Conservation (phyloP, 2,329 filamentous ascomycete species). For the Peltaster fructicola region DNA sequence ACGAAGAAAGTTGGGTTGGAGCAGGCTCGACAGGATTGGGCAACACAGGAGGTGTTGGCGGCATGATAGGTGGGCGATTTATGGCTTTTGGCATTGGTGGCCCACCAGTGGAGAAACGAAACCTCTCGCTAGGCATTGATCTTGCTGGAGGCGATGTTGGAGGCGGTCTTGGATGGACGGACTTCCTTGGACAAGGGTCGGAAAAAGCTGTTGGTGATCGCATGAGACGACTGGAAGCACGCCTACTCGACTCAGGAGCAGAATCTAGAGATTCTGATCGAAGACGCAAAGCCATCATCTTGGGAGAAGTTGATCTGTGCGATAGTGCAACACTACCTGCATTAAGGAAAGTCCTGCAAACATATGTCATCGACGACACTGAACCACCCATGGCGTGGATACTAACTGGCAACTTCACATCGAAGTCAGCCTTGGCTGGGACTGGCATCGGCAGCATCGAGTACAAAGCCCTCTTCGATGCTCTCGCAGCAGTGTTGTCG, state of each 20-base stretch:
- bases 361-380: constrained; percentile 51
- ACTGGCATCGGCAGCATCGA: constrained; percentile 68
- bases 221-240: constrained; percentile 66
- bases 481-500: constrained; percentile 60
- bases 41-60: constrained; percentile 66
- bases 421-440: constrained; percentile 40
- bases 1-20: constrained; percentile 75
- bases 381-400: constrained; percentile 55
- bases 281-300: constrained; percentile 44
- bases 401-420: constrained; percentile 68
- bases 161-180: constrained; percentile 89
- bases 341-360: constrained; percentile 56
- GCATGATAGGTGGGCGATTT: constrained; percentile 81
- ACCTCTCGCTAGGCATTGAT: constrained; percentile 54
- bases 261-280: constrained; percentile 9
- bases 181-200: constrained; percentile 82
- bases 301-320: constrained; percentile 78
- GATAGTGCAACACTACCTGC: constrained; percentile 66
- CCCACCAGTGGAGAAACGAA: constrained; percentile 74
- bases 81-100: constrained; percentile 81
- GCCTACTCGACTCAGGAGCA: constrained; percentile 33
- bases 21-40: constrained; percentile 40
- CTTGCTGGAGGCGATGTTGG: constrained; percentile 38
- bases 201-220: constrained; percentile 65
- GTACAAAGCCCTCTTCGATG: constrained; percentile 93